Evolutionary conservation across 331 rosid species (phyloP), one percentile per base, ranked within the genome.

Genomic region (Malus hybrid): DNA sequence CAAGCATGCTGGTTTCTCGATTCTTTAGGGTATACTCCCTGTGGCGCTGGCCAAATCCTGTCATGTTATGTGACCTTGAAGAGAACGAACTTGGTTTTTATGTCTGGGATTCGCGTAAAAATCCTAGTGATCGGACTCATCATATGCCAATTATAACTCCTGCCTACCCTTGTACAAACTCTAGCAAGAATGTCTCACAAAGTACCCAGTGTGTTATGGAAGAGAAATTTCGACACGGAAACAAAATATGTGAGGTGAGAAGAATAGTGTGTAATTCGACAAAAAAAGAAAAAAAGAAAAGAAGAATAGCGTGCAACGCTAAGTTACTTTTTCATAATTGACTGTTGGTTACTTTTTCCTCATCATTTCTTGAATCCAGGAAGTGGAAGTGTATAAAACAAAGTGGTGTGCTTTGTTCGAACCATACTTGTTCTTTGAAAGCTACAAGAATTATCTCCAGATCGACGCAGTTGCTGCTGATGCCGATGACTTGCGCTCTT

Each of bases 21-120:
- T 93, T 93, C 86, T 93, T 93, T 75, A 82, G 98, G 80, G 98
- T 93, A 31, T 93, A 87, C 71, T 88, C 97, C 27, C 98, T 88
- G 77, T 93, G 98, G 98, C 91, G 96, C 70, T 93, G 98, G 98
- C 98, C 98, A 33, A 91, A 91, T 79, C 97, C 98, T 85, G 97
- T 93, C 46, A 93, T 93, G 98, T 74, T 93, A 56, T 93, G 98
- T 83, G 57, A 89, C 70, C 91, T 91, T 36, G 96, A 91, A 84
- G 97, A 93, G 73, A 86, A 88, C 71, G 97, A 88, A 78, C 86
- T 88, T 76, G 92, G 97, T 56, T 89, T 90, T 75, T 85, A 83
- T 57, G 71, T 91, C 52, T 93, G 98, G 98, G 93, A 93, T 83
- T 93, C 96, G 61, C 97, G 97, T 39, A 91, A 84, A 81, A 87